Evolutionary conservation across 164 flowering plant genomes (phyloP).

Genomic region (Chimonanthus salicifolius): DNA sequence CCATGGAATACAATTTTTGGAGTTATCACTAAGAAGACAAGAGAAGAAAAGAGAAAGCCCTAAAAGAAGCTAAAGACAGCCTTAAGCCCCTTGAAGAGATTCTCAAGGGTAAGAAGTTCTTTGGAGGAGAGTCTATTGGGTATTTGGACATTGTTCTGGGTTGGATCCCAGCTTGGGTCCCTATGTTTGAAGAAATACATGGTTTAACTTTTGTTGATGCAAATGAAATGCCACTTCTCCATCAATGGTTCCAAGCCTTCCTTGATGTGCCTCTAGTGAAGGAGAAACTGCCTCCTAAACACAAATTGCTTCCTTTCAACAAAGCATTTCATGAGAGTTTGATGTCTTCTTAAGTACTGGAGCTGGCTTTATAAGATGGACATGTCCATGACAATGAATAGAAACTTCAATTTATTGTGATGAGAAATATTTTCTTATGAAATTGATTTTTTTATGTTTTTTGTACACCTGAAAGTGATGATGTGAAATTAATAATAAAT

Average conservation of each 20-base stretch:
- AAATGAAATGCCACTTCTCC: constrained; percentile 1
- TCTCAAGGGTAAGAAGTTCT: constrained; percentile 6
- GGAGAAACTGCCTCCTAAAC: constrained; percentile 9
- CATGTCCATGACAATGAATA: too few relatives aligned
- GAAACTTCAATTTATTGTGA: too few relatives aligned
- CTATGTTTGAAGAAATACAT: neutral
- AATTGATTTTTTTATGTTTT: too few relatives aligned
- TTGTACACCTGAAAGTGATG: too few relatives aligned
- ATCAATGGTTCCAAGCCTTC: constrained; percentile 8
- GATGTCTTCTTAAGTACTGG: neutral
- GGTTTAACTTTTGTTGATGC: constrained; percentile 7
- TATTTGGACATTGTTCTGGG: constrained; percentile 5
- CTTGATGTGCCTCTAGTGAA: neutral
- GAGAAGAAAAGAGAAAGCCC: constrained; percentile 2
- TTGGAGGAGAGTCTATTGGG: constrained; percentile 1
- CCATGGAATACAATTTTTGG: neutral
- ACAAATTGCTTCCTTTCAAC: neutral
- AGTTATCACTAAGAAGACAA: neutral
- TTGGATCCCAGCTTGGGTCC: constrained; percentile 1
- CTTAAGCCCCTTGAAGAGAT: constrained; percentile 6
- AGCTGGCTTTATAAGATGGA: too few relatives aligned
- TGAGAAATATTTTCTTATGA: too few relatives aligned
- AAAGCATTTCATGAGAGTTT: neutral
- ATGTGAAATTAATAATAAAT: too few relatives aligned
- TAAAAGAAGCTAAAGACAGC: constrained; percentile 2